Base-by-base conservation (phyloP, 1,284 basidiomycete species). In the Kalmanozyma brasiliensis region DNA sequence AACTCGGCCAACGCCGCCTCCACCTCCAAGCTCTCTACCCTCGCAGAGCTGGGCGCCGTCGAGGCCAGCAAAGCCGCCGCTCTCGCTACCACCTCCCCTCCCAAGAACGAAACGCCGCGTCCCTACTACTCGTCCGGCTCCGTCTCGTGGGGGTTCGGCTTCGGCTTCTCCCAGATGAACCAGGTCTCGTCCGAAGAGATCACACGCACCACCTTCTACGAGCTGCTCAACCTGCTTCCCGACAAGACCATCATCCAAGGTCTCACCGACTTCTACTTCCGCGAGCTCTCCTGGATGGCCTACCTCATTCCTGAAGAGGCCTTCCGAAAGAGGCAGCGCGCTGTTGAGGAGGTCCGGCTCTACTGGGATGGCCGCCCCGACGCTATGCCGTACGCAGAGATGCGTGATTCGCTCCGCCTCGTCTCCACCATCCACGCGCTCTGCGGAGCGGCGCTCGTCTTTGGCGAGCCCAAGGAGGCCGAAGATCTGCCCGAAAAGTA, bases 281-380 rank as follows among this genome's bases (percentile, higher is more conserved):
- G 52, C 22, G 73, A 78, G 34, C 55, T 78, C 7, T 63, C 65
- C 43, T 73, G 65, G 59, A 63, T 70, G 49, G 44, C 52, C 8
- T 56, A 60, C 17, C 53, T 77, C 29, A 53, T 77, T n/a, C 52
- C 56, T 33, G 52, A 64, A 33, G 53, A 59, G 10, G 35, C 44
- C 2, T 63, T 76, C 41, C 49, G 59, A 20, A 44, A 46, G 19
- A 33, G 55, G 17, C 58, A 62, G 4, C 34, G 52, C 29, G 20
- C 29, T 20, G 7, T 69, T 32, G 66, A 73, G 22, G 59, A 65
- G 35, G 5, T 58, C 11, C 33, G 60, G 22, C 52, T 64, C 34
- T 52, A 44, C 19, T 72, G 60, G 63, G 52, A 65, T 22, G 63
- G 52, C 8, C 47, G 58, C 8, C 57, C 59, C 42, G 53, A 62